Conservation (phyloP, 306 rosid species). For the Lagenaria siceraria region DNA sequence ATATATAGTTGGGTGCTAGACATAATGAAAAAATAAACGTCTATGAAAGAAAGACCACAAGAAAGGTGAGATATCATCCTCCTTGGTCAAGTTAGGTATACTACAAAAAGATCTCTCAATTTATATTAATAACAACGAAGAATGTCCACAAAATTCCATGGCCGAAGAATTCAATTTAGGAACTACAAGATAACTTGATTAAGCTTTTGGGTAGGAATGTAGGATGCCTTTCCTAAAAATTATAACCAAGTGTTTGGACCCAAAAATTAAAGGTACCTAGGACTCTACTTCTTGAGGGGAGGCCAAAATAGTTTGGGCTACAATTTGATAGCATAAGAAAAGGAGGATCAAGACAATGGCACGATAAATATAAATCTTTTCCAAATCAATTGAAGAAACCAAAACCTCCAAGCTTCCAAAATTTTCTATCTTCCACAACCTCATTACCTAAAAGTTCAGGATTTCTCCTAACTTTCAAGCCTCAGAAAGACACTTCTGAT, state of each 20-base stretch:
- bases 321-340: not conserved
- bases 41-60: not conserved
- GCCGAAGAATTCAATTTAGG: not conserved
- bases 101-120: not conserved
- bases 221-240: not conserved
- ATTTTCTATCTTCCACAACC: not conserved
- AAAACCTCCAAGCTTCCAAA: not conserved
- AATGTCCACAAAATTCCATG: not conserved
- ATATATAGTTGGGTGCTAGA: not conserved
- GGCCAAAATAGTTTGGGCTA: not conserved
- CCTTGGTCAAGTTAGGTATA: not conserved
- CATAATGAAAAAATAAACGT: not conserved
- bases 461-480: not conserved
- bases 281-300: not conserved
- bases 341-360: not conserved
- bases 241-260: not conserved
- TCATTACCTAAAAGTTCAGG: not conserved
- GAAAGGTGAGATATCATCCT: not conserved
- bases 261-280: not conserved
- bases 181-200: not conserved
- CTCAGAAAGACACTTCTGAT: not conserved
- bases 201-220: not conserved
- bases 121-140: not conserved
- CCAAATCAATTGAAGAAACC: not conserved
- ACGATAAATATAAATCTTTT: not conserved